Evolutionary conservation across 371 early-diverging fungal genomes (phyloP), one percentile per base, ranked within the genome.

Genomic region (Rhizopus microsporus): DNA sequence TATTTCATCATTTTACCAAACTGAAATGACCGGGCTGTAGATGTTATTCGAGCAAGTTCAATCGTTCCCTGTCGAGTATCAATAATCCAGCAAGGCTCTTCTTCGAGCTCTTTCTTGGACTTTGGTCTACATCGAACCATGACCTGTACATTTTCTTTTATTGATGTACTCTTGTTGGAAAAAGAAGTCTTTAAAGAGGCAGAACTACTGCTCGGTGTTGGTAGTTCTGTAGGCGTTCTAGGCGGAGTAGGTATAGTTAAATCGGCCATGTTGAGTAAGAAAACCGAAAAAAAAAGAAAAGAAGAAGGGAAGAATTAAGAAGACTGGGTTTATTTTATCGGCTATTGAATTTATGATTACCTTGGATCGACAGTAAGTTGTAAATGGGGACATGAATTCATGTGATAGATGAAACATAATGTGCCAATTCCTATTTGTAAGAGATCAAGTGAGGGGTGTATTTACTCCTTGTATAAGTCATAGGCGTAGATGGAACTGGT

Each of bases 91-190:
- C 69, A 68, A 29, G 57, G 42, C 39, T 56, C 51, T 40, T 62
- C 68, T n/a, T 57, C 48, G 9, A 35, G n/a, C 46, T 72, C 72
- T 15, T 61, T 59, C 37, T 65, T 50, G 3, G 67, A 59, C 38
- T 62, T 43, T 30, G 77, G 77, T 38, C 77, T 57, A 59, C 77
- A 74, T 7, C 77, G 67, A 0, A 77, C 74, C 54, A 65, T 64
- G 33, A 77, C 77, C 32, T 77, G 65, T 4, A 77, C 68, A 39
- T 72, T 74, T 57, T 77, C 77, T 47, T 51, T 31, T 5, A 67
- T 62, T 2, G 67, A 62, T 7, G 57, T 49, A 15, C 40, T 44
- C n/a, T 29, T 45, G 34, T 54, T 45, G 15, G 60, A 54, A 57
- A 47, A 53, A 7, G 39, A 49, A 29, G 60, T 48, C 35, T 51